Conservation (phyloP, 352 stramenopile genomes). For the Plasmopara halstedii region DNA sequence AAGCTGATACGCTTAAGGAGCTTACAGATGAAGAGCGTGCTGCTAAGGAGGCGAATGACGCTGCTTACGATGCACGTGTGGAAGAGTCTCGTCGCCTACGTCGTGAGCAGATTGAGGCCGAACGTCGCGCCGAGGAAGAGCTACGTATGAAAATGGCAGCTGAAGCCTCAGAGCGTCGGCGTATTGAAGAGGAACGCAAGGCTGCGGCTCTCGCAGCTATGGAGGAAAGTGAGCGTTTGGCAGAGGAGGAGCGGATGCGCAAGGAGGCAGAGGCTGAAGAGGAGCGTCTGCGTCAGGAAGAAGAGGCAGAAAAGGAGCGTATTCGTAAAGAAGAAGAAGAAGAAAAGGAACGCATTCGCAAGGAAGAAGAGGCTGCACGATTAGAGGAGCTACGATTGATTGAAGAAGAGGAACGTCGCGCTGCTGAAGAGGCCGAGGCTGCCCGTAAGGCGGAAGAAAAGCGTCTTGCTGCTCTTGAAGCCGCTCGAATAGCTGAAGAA, state of each 20-base stretch:
- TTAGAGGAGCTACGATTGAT: slow-evolving; percentile 20
- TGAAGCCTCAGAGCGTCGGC: slow-evolving; percentile 30
- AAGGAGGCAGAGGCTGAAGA: slow-evolving; percentile 16
- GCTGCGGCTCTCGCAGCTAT: slow-evolving; percentile 22
- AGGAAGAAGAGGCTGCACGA: slow-evolving; percentile 18
- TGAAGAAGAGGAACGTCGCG: slow-evolving; percentile 29
- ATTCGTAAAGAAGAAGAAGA: slow-evolving; percentile 11
- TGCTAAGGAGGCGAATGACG: slow-evolving; percentile 34
- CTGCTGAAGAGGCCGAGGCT: slow-evolving; percentile 23
- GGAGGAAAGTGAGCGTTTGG: slow-evolving; percentile 23
- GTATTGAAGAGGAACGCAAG: slow-evolving; percentile 33
- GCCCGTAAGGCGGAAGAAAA: slow-evolving; percentile 24
- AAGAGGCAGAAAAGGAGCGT: slow-evolving; percentile 25
- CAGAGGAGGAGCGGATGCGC: slow-evolving; percentile 26
- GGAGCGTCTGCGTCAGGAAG: slow-evolving; percentile 2
- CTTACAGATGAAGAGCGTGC: slow-evolving; percentile 54
- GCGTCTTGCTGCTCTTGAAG: slow-evolving; percentile 24
- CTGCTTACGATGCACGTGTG: slow-evolving; percentile 70
- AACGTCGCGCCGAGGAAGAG: slow-evolving; percentile 46
- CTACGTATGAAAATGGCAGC: slow-evolving; percentile 43
- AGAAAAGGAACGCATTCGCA: slow-evolving; percentile 15
- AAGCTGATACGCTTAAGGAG: slow-evolving; percentile 56
- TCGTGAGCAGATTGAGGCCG: slow-evolving; percentile 65
- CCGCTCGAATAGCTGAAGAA: slow-evolving; percentile 20
- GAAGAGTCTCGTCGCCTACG: slow-evolving; percentile 73